Evolutionary conservation across 306 rosid species (phyloP), one percentile per base, ranked within the genome.

Genomic region (Ochetophila trinervis): DNA sequence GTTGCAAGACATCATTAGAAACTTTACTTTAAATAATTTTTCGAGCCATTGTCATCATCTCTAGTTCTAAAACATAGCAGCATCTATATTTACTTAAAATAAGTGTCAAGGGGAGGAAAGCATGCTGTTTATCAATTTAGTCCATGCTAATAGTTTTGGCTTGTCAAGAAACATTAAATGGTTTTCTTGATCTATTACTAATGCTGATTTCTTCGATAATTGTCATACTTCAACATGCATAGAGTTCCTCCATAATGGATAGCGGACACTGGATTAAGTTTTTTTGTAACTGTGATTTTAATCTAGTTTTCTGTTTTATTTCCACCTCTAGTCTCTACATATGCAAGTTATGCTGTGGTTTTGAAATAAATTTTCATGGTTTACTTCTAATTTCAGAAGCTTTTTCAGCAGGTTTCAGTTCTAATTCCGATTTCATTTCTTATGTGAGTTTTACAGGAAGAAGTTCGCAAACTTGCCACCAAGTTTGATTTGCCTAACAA

Each of bases 391-490:
- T 50, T 36, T 16, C 11, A 30, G 50, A 64, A 32, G 57, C 65
- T 20, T 24, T 53, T 32, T n/a, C 36, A 15, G 53, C 4, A 40
- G 42, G 44, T 44, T 57, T 24, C 10, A 18, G 36, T n/a, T 56
- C 40, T 18, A 8, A 5, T 14, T 19, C 62, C 42, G 48, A 27
- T 59, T 68, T 56, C 66, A 5, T 65, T 62, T 60, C 59, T 52
- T 62, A 17, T 60, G 59, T 37, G 63, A 69, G 64, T 62, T 49
- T 48, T 57, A 69, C 73, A 93, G 98, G 91, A 87, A 53, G 93
- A 87, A 79, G 98, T 93, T 69, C 96, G 98, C 24, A 76, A 63
- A 72, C 95, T 92, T 76, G 98, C 96, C n/a, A 76, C 76, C 42
- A 71, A 68, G 69, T 90, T 89, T 74, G 87, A 87, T 85, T 79